Evolutionary conservation across 768 basidiomycete genomes (phyloP).

Genomic region (Boletus huronensis): DNA sequence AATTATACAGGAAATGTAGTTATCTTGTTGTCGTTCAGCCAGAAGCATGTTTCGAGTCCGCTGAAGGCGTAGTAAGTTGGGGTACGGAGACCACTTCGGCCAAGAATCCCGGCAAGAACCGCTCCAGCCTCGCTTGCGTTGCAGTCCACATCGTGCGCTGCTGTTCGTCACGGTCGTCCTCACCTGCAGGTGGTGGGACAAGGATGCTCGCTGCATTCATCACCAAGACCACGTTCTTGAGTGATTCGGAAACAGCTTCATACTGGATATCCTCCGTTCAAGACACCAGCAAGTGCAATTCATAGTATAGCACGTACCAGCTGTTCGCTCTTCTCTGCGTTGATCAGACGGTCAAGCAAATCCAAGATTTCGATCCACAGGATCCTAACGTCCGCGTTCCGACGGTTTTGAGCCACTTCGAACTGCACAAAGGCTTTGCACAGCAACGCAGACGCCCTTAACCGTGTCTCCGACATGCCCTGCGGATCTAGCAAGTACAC

Average conservation of each 20-base stretch:
- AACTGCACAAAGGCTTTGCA: slow-evolving; percentile 97
- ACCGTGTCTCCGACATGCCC: slow-evolving; percentile 87
- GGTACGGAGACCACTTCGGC: slow-evolving; percentile 58
- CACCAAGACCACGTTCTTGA: slow-evolving; percentile 94
- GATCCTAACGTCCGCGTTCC: slow-evolving; percentile 59
- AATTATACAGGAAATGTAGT: background rate
- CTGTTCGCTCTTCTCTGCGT: slow-evolving; percentile 78
- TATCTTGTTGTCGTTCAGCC: slow-evolving; percentile 8
- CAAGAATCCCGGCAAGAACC: slow-evolving; percentile 90
- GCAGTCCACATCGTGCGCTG: slow-evolving; percentile 78
- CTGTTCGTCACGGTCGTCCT: slow-evolving; percentile 51
- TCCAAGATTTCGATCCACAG: slow-evolving; percentile 91
- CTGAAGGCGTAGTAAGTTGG: background rate
- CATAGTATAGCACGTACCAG: slow-evolving; percentile 48
- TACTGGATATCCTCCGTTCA: slow-evolving; percentile 46
- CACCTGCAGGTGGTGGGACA: slow-evolving; percentile 47
- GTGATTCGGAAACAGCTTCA: slow-evolving; percentile 92
- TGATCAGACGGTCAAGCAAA: slow-evolving; percentile 85
- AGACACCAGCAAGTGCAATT: background rate
- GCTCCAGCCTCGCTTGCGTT: slow-evolving; percentile 83
- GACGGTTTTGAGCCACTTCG: slow-evolving; percentile 65
- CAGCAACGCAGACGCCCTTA: slow-evolving; percentile 83
- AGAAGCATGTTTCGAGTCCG: slow-evolving; percentile 13
- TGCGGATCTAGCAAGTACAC: slow-evolving; percentile 73
- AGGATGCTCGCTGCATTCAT: slow-evolving; percentile 90